Conservation (phyloP, 2,329 filamentous ascomycete genomes). For the Xylaria digitata region DNA sequence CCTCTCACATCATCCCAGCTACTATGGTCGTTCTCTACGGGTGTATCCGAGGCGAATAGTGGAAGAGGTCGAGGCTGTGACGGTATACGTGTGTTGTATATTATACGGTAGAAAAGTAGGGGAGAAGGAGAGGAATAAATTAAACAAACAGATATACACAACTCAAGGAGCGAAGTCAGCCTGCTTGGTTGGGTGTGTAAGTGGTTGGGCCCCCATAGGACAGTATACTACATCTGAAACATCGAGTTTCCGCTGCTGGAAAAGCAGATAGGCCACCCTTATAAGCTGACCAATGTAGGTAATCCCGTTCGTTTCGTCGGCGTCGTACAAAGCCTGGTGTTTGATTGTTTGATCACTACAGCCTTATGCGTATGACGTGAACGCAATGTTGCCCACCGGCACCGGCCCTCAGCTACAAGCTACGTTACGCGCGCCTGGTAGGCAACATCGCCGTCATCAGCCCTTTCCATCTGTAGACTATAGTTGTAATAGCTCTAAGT, state of each 20-base stretch:
- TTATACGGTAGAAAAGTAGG: too few species aligned
- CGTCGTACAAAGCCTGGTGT: constrained; percentile 19
- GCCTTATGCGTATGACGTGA: constrained; percentile 8
- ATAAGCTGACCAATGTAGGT: background rate
- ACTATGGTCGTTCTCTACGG: too few species aligned
- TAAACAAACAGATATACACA: background rate
- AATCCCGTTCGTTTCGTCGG: background rate
- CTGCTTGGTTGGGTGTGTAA: too few species aligned
- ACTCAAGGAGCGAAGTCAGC: too few species aligned
- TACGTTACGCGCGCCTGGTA: constrained; percentile 4
- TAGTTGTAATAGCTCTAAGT: too few species aligned
- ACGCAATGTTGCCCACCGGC: background rate
- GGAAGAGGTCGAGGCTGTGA: too few species aligned
- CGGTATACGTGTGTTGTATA: background rate
- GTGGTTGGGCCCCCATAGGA: background rate
- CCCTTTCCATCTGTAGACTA: too few species aligned
- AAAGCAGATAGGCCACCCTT: background rate
- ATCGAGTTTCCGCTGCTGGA: background rate
- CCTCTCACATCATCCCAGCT: too few species aligned
- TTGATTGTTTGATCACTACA: constrained; percentile 30
- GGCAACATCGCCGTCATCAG: too few species aligned
- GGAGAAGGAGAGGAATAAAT: too few species aligned
- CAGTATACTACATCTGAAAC: constrained; percentile 30
- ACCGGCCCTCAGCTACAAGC: background rate
- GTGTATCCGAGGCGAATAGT: too few species aligned